Percentiles rank a stretch among this genome's conserved stretches.
Conservation (phyloP, 1,284 basidiomycete genomes). For the Moesziomyces sp. region DNA sequence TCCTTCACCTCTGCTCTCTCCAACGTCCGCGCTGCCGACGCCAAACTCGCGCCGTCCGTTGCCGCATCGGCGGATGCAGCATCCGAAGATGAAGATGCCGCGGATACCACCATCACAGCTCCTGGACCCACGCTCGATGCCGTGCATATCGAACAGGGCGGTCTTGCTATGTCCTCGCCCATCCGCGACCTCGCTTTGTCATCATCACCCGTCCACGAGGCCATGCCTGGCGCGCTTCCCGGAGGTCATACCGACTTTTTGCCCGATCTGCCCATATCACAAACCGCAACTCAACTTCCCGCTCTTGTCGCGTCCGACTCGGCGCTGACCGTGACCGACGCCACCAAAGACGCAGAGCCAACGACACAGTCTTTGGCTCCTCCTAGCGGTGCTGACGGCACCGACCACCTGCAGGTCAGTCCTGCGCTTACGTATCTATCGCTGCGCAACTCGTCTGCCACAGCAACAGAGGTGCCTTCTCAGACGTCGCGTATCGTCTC, state of each 20-base stretch:
- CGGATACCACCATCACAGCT: constrained; percentile 16
- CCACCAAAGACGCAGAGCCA: background rate
- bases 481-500: constrained; percentile 20
- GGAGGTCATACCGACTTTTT: background rate
- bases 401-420: constrained; percentile 22
- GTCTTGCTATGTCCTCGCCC: constrained; percentile 10
- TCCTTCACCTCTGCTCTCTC: constrained; percentile 53
- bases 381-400: background rate
- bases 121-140: constrained; percentile 14
- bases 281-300: constrained; percentile 1
- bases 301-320: constrained; percentile 16
- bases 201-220: constrained; percentile 3
- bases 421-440: constrained; percentile 11
- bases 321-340: constrained; percentile 13
- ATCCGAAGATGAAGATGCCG: constrained; percentile 9
- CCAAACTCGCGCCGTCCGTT: background rate
- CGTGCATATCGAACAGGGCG: constrained; percentile 14
- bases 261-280: constrained; percentile 1
- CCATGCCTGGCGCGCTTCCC: constrained; percentile 11
- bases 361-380: background rate
- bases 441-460: constrained; percentile 26
- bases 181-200: background rate
- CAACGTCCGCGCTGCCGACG: constrained; percentile 15
- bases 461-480: constrained; percentile 16
- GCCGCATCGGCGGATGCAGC: background rate